Conservation (phyloP, 2,329 filamentous ascomycete genomes). For the Diaporthe humulicola region DNA sequence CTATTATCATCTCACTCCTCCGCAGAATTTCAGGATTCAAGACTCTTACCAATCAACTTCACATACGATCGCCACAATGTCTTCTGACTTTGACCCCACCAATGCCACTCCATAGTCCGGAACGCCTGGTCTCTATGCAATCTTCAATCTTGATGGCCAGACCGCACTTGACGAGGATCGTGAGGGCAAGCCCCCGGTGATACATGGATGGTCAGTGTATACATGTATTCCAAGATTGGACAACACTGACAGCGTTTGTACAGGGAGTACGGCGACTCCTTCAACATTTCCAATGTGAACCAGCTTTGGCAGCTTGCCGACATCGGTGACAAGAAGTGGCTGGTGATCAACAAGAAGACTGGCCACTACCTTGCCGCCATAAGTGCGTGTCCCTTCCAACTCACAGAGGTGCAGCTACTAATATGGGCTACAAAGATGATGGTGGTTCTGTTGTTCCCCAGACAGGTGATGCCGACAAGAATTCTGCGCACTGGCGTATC, state of each 20-base stretch:
- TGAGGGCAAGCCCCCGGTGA: constrained; percentile 20
- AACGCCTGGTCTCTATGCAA: constrained; percentile 19
- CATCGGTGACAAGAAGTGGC: constrained; percentile 33
- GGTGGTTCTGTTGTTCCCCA: constrained; percentile 22
- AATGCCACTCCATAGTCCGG: constrained; percentile 18
- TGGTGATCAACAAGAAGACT: constrained; percentile 35
- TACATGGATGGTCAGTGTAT: constrained; percentile 12
- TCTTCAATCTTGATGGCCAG: constrained; percentile 26
- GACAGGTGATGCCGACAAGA: constrained; percentile 25
- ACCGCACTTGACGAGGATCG: constrained; percentile 30
- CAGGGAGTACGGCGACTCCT: constrained; percentile 27
- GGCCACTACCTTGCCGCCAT: constrained; percentile 32
- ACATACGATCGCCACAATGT: neutral
- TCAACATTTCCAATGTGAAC: constrained; percentile 27
- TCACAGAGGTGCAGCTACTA: neutral
- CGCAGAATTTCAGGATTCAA: neutral
- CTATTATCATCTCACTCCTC: neutral
- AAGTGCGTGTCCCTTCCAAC: neutral
- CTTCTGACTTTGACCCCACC: constrained; percentile 21
- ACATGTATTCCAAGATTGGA: neutral
- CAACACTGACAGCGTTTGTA: neutral
- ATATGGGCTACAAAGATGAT: constrained; percentile 3
- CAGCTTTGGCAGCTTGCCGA: constrained; percentile 32
- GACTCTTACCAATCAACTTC: neutral
- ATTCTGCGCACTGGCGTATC: constrained; percentile 26